These are phyloP conservation scores for Ogataea polymorpha DNA, from an alignment of 805 yeast species.

Conservation along the genomic window DNA sequence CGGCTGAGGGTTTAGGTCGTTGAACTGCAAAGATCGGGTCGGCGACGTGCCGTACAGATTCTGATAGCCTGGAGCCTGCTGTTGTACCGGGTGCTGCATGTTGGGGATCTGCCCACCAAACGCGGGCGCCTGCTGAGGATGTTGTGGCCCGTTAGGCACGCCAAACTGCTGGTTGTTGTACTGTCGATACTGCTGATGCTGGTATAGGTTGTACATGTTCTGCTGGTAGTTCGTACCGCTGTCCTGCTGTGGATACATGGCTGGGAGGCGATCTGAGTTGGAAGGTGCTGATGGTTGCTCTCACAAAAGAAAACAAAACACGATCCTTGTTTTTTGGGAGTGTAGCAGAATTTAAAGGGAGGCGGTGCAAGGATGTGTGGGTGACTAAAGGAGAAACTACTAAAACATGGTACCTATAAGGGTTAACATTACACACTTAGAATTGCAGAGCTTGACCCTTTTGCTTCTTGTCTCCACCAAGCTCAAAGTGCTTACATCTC, in stretches of 20 bases:
- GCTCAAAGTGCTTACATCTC: slow-evolving; percentile 99
- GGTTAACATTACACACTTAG: slow-evolving; percentile 44
- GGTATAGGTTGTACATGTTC: slow-evolving; percentile 17
- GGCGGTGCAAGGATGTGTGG: slow-evolving; percentile 5
- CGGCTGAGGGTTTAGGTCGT: slow-evolving; percentile 27
- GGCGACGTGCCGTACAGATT: slow-evolving; percentile 26
- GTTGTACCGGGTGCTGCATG: slow-evolving; percentile 26
- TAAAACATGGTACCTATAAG: not conserved
- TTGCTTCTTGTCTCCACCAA: slow-evolving; percentile 99
- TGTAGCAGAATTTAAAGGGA: not conserved
- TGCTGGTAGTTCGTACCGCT: slow-evolving; percentile 22
- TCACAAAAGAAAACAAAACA: slow-evolving; percentile 15
- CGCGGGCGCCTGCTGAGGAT: slow-evolving; percentile 13
- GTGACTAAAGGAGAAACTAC: slow-evolving; percentile 1
- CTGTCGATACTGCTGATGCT: slow-evolving; percentile 28
- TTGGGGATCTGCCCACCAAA: slow-evolving; percentile 24
- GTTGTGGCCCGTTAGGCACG: slow-evolving; percentile 11
- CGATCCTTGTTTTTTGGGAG: slow-evolving; percentile 10
- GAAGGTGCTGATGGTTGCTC: not conserved
- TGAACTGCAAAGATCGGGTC: slow-evolving; percentile 19
- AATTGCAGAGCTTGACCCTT: slow-evolving; percentile 99
- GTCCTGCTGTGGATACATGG: slow-evolving; percentile 12
- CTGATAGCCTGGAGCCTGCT: slow-evolving; percentile 15
- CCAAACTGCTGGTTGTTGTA: slow-evolving; percentile 2
- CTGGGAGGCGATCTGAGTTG: not conserved